Conservation (phyloP, 495 filamentous ascomycete genomes). For the Astrothelium macrocarpum region DNA sequence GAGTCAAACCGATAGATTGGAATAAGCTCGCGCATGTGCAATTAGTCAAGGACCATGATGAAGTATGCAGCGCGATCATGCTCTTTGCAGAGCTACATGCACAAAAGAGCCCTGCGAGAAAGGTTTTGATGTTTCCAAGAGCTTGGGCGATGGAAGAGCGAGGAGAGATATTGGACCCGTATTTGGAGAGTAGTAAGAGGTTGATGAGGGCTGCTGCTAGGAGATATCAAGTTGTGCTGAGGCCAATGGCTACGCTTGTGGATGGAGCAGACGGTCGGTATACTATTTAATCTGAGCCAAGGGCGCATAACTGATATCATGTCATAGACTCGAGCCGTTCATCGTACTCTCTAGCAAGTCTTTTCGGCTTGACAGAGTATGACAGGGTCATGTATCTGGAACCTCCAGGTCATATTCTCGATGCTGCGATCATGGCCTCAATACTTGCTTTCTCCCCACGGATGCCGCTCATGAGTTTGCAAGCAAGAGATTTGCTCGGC, state of each 20-base stretch:
- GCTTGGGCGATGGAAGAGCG: slow-evolving; percentile 30
- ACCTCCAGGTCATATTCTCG: slow-evolving; percentile 35
- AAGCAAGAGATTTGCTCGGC: slow-evolving; percentile 22
- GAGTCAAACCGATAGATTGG: slow-evolving; percentile 24
- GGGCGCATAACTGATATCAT: neutral
- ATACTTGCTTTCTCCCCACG: slow-evolving; percentile 33
- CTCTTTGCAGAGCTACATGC: slow-evolving; percentile 36
- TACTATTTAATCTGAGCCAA: neutral
- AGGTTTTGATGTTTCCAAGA: slow-evolving; percentile 38
- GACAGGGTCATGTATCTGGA: slow-evolving; percentile 35
- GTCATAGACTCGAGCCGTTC: slow-evolving; percentile 19
- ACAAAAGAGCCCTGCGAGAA: slow-evolving; percentile 34
- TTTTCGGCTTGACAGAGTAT: slow-evolving; percentile 35
- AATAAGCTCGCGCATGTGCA: slow-evolving; percentile 37
- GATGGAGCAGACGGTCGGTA: slow-evolving; percentile 22
- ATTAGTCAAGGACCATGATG: slow-evolving; percentile 31
- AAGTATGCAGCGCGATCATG: slow-evolving; percentile 41
- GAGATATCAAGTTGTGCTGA: slow-evolving; percentile 35
- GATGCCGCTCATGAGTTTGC: slow-evolving; percentile 28
- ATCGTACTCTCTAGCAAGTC: slow-evolving; percentile 33
- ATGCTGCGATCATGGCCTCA: slow-evolving; percentile 34
- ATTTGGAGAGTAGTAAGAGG: slow-evolving; percentile 32
- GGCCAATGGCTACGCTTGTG: slow-evolving; percentile 31
- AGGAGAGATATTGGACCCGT: slow-evolving; percentile 22
- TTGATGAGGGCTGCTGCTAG: slow-evolving; percentile 36